A percentile compares a stretch with the other conserved stretches of the same genome.
Conservation (phyloP, 345 rosid species). For the Boechera divaricarpa region DNA sequence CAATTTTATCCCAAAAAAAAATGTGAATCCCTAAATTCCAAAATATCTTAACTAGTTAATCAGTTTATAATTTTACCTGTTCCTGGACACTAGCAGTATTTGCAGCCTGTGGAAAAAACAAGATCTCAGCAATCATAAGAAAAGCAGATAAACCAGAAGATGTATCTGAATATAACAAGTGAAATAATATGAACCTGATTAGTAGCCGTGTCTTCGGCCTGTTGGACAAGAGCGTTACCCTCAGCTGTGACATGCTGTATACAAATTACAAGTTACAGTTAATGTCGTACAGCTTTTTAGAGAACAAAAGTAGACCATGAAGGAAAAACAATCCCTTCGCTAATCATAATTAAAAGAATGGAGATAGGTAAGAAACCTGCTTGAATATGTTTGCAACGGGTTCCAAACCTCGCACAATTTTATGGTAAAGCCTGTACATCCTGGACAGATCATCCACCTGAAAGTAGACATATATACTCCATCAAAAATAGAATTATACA, state of each 20-base stretch:
- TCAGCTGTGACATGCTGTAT: slow-evolving; percentile 87
- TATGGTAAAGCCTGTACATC: slow-evolving; percentile 89
- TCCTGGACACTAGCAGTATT: slow-evolving; percentile 69
- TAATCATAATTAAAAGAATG: slow-evolving; percentile 5
- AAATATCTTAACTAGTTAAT: neutral
- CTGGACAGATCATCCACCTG: slow-evolving; percentile 96
- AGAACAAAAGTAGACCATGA: slow-evolving; percentile 8
- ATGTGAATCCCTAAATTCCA: slow-evolving; percentile 8
- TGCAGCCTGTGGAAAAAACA: slow-evolving; percentile 58
- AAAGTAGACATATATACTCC: slow-evolving; percentile 20
- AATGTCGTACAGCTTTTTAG: neutral
- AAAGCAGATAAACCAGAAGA: neutral
- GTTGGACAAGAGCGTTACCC: slow-evolving; percentile 86
- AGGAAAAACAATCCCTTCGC: slow-evolving; percentile 1
- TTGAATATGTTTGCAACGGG: slow-evolving; percentile 85
- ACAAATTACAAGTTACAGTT: slow-evolving; percentile 17
- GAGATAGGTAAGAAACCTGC: slow-evolving; percentile 59
- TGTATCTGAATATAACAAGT: neutral
- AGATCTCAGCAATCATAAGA: slow-evolving; percentile 4
- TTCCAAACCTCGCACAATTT: slow-evolving; percentile 76
- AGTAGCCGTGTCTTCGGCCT: slow-evolving; percentile 89
- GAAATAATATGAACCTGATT: slow-evolving; percentile 57
- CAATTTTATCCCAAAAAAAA: neutral
- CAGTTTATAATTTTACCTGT: slow-evolving; percentile 58
- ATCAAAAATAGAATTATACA: slow-evolving; percentile 5